Base-by-base conservation (phyloP, 305 asterid genomes). In the Fraxinus nigra region DNA sequence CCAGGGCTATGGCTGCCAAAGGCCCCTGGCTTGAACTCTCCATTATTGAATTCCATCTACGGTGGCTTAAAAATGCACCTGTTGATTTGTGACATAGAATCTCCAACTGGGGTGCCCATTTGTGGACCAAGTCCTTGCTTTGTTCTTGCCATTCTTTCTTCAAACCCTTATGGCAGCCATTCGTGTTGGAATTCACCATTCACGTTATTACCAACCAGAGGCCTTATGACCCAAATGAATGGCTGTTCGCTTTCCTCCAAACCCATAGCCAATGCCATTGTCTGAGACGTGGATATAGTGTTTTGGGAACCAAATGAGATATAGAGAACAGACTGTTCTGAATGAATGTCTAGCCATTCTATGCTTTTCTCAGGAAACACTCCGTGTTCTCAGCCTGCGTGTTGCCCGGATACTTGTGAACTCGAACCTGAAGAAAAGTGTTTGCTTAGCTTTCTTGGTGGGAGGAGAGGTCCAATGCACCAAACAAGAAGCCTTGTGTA, bases 21-120 rank as follows among this genome's bases (percentile, higher is more conserved):
- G 99, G 98, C 99, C 99, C 98, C 77, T 91, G 97, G 85, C 98
- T 94, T 84, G 94, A 81, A 75, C 97, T 89, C 86, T 69, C 75
- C 75, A 30, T 59, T 59, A 69, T 69, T 69, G 75, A 69, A 69
- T 69, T 69, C 75, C 40, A 30, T 32, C 40, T 40, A 69, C 75
- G 33, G 20, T 69, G 75, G 75, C 40, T 69, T 32, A 30, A 69
- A 43, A 95, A 95, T 11, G 93, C 99, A 0, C 87, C 97, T 0
- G 90, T 88, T 7, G 99, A 87, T 72, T 34, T 70, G 51, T 95
- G 98, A 87, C 97, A 84, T n/a, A 95, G 90, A 26, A 95, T 91
- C 81, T 95, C 97, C 92, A 92, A 80, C 82, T 94, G 98, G 6
- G 99, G 97, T 13, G 98, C 98, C 98, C 99, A 95, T n/a, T 85